Conservation (phyloP, 1,139 yeast genomes). For the Diutina siamensis region DNA sequence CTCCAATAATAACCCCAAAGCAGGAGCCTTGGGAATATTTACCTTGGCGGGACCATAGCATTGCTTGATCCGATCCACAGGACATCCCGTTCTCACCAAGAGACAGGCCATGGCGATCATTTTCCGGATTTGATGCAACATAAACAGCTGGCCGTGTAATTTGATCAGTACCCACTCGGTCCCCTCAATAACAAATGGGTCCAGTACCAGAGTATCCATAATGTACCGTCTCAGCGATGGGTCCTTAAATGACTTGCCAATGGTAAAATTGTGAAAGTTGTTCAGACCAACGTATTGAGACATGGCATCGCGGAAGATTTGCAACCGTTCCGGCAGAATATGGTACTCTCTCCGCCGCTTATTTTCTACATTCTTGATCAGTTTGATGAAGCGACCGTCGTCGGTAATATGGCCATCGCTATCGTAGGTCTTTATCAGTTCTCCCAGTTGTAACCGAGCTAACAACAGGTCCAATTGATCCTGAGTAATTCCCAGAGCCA, state of each 20-base stretch:
- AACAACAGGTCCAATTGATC: conserved; percentile 10
- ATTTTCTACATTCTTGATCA: conserved; percentile 57
- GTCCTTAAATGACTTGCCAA: conserved; percentile 80
- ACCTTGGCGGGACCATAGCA: conserved; percentile 67
- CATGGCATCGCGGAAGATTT: conserved; percentile 56
- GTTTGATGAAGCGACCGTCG: conserved; percentile 36
- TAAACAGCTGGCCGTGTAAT: conserved; percentile 95
- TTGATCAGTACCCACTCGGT: conserved; percentile 96
- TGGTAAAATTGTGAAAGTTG: conserved; percentile 90
- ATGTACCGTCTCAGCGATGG: conserved; percentile 76
- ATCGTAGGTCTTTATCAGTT: conserved; percentile 15
- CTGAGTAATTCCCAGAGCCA: conserved; percentile 20
- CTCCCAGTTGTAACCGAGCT: conserved; percentile 8
- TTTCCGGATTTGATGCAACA: conserved; percentile 96
- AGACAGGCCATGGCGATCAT: conserved; percentile 96
- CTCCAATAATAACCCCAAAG: conserved; percentile 81
- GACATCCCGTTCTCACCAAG: conserved; percentile 77
- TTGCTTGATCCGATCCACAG: conserved; percentile 61
- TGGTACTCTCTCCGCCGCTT: conserved; percentile 59
- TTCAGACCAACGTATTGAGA: conserved; percentile 74
- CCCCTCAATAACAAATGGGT: conserved; percentile 84
- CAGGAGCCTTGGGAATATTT: conserved; percentile 96
- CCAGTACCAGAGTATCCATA: conserved; percentile 71
- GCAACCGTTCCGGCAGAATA: conserved; percentile 48
- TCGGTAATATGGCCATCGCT: conserved; percentile 28